Percentiles rank a stretch among this genome's conserved stretches.
Evolutionary conservation across 2,329 filamentous ascomycete genomes (phyloP).

Genomic region (Pseudonectria foliicola): DNA sequence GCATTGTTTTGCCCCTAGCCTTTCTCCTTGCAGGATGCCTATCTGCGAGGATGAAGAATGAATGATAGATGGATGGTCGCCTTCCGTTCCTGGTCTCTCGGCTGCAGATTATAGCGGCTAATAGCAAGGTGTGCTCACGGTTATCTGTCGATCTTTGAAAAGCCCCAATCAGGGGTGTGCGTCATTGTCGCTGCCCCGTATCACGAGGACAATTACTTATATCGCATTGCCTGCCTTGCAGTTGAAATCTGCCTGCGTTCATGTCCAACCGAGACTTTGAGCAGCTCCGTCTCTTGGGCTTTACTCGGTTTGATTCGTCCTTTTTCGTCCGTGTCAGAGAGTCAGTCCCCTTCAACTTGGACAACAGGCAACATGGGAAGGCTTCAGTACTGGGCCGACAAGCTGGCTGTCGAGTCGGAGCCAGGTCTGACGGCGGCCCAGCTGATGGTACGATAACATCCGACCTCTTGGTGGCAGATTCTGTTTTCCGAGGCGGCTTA

Average conservation of each 20-base stretch:
- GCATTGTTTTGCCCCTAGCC: too few relatives aligned
- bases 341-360: too few relatives aligned
- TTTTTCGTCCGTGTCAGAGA: background rate
- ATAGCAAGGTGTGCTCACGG: background rate
- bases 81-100: slow-evolving; percentile 2
- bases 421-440: slow-evolving; percentile 70
- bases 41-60: background rate
- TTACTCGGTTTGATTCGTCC: background rate
- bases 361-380: slow-evolving; percentile 22
- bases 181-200: too few relatives aligned
- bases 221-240: too few relatives aligned
- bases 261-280: too few relatives aligned
- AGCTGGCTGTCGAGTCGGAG: slow-evolving; percentile 66
- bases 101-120: too few relatives aligned
- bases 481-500: slow-evolving; percentile 10
- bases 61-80: slow-evolving; percentile 15
- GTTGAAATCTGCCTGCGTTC: too few relatives aligned
- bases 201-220: too few relatives aligned
- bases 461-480: too few relatives aligned
- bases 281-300: background rate
- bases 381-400: slow-evolving; percentile 42
- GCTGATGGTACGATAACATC: slow-evolving; percentile 53
- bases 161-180: too few relatives aligned
- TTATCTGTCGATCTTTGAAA: too few relatives aligned
- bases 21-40: too few relatives aligned